These are phyloP conservation scores for Bauhinia variegata DNA, from an alignment of 306 rosid genomes.

Conservation along the genomic window DNA sequence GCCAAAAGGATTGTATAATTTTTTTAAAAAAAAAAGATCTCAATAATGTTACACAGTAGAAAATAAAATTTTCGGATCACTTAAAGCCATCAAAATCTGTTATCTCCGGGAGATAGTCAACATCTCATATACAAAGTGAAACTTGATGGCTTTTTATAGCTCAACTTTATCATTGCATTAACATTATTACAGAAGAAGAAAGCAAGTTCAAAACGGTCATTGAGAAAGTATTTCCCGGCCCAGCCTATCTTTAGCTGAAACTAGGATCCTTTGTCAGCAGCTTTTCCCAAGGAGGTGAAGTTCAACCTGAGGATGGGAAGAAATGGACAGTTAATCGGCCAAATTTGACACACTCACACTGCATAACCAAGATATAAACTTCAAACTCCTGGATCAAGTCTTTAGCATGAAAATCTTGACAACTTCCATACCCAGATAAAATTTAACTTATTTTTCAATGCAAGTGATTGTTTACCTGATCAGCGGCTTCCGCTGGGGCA, in stretches of 20 bases:
- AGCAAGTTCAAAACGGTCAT: constrained; percentile 25
- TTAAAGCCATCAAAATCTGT: not conserved
- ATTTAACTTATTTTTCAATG: not conserved
- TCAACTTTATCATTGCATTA: too few relatives aligned
- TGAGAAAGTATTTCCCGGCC: constrained; percentile 1
- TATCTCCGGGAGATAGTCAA: constrained; percentile 8
- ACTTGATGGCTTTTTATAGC: constrained; percentile 21
- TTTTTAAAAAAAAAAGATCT: not conserved
- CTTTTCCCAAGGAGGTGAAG: constrained; percentile 80
- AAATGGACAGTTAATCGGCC: constrained; percentile 24
- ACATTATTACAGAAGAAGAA: too few relatives aligned
- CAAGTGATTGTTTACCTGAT: constrained; percentile 59
- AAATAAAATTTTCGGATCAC: not conserved
- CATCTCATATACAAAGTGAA: constrained; percentile 29
- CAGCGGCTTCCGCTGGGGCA: constrained; percentile 63
- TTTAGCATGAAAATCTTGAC: constrained; percentile 18
- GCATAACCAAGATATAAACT: constrained; percentile 9
- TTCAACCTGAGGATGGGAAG: constrained; percentile 64
- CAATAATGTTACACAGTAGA: not conserved
- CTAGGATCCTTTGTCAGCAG: constrained; percentile 53
- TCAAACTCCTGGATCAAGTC: not conserved
- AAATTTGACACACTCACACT: constrained; percentile 16
- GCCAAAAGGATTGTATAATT: not conserved
- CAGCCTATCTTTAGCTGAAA: constrained; percentile 30
- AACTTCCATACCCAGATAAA: not conserved